These are phyloP conservation scores for Apophysomyces elegans DNA, from an alignment of 371 early-diverging fungal genomes.

Conservation along the genomic window DNA sequence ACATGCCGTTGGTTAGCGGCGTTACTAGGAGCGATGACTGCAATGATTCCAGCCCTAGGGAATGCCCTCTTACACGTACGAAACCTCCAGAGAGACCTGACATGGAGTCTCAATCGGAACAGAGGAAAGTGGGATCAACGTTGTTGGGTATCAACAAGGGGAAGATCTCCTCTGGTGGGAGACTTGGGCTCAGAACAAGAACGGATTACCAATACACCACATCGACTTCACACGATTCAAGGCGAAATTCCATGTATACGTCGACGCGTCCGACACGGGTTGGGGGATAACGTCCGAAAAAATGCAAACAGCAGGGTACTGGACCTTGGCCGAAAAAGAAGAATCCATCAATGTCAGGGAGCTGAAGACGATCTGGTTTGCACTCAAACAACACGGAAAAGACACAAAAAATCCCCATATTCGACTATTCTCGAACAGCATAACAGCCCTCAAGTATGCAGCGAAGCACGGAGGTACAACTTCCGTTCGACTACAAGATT, in stretches of 20 bases:
- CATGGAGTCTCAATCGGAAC: too few species aligned
- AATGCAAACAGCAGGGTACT: slow-evolving; percentile 17
- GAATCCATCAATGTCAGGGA: slow-evolving; percentile 29
- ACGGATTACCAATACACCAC: too few species aligned
- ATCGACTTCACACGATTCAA: background rate
- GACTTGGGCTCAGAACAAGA: too few species aligned
- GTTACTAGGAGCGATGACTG: too few species aligned
- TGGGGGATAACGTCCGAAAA: slow-evolving; percentile 8
- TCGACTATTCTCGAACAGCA: slow-evolving; percentile 23
- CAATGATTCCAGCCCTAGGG: too few species aligned
- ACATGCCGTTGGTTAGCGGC: too few species aligned
- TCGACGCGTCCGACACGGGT: slow-evolving; percentile 16
- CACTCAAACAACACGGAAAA: slow-evolving; percentile 16
- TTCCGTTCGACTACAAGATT: slow-evolving; percentile 11
- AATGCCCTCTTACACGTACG: too few species aligned
- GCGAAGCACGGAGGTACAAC: slow-evolving; percentile 25
- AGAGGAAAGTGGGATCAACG: too few species aligned
- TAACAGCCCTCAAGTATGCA: slow-evolving; percentile 25
- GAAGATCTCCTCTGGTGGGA: too few species aligned
- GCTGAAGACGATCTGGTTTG: slow-evolving; percentile 23
- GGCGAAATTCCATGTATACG: background rate
- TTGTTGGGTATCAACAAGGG: too few species aligned
- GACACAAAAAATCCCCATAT: slow-evolving; percentile 15
- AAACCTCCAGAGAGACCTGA: too few species aligned
- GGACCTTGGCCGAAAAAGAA: slow-evolving; percentile 20